Evolutionary conservation across 371 early-diverging fungal genomes (phyloP).

Genomic region (Mucor racemosus): DNA sequence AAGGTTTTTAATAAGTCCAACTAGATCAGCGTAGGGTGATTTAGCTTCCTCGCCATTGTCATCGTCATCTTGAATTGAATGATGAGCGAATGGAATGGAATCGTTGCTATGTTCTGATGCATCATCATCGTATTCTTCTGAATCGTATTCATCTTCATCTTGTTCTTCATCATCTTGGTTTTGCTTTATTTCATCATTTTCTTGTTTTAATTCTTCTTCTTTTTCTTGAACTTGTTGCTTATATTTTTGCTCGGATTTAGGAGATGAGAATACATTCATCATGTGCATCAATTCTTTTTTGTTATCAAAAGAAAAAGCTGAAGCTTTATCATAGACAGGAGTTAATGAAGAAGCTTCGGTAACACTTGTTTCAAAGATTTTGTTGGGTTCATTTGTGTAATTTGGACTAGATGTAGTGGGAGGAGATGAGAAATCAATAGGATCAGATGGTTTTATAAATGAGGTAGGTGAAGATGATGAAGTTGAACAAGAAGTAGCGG

Average conservation of each 20-base stretch:
- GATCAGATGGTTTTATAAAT: constrained; percentile 20
- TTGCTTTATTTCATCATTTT: not conserved
- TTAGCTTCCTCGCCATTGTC: not conserved
- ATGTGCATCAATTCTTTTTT: constrained; percentile 43
- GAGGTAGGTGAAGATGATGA: constrained; percentile 1
- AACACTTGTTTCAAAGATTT: constrained; percentile 31
- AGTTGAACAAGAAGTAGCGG: constrained; percentile 6
- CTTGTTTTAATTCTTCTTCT: not conserved
- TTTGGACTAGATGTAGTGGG: not conserved
- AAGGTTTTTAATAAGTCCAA: constrained; percentile 21
- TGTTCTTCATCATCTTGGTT: not conserved
- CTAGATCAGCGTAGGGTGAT: constrained; percentile 30
- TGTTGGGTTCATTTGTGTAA: constrained; percentile 5
- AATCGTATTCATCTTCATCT: not conserved
- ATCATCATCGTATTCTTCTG: not conserved
- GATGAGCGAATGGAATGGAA: not conserved
- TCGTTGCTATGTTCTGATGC: not conserved
- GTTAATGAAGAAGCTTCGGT: constrained; percentile 5
- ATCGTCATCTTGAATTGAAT: not conserved
- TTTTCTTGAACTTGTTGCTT: not conserved
- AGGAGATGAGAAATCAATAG: constrained; percentile 21
- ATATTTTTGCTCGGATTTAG: constrained; percentile 8
- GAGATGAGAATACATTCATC: constrained; percentile 43
- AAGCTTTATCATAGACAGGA: constrained; percentile 13
- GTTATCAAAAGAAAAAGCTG: constrained; percentile 19